phyloP scores from a whole-genome alignment of 768 basidiomycete genomes.

The Lanmaoa pseudosensibilis region DNA sequence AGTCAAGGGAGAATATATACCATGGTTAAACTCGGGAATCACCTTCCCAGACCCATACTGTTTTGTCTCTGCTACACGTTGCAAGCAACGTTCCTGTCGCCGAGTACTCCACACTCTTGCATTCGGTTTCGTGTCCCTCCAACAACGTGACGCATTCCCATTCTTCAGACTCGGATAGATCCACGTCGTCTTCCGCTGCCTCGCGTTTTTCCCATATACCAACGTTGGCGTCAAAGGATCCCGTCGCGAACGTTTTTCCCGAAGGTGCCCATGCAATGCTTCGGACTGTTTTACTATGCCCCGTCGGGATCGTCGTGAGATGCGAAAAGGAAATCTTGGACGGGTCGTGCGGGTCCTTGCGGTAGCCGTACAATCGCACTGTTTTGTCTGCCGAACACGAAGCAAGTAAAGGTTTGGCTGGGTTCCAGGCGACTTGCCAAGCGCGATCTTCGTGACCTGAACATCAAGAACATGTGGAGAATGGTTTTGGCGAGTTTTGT shows the following conservation, averaged over 20 bases:
- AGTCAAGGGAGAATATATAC: conserved; percentile 1
- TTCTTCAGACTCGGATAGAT: conserved; percentile 43
- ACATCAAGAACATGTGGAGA: not conserved
- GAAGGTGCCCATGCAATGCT: conserved; percentile 87
- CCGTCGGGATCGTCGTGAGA: conserved; percentile 71
- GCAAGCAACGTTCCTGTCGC: conserved; percentile 77
- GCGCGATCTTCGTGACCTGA: conserved; percentile 79
- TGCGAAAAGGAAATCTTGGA: conserved; percentile 42
- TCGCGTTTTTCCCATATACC: conserved; percentile 46
- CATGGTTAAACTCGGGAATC: conserved; percentile 15
- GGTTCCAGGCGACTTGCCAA: conserved; percentile 92
- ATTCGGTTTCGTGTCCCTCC: conserved; percentile 96
- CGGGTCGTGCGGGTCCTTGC: conserved; percentile 22
- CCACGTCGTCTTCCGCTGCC: conserved; percentile 39
- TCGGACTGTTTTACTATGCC: conserved; percentile 86
- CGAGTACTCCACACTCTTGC: conserved; percentile 88
- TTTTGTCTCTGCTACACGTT: conserved; percentile 94
- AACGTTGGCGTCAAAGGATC: conserved; percentile 83
- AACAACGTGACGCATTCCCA: conserved; percentile 89
- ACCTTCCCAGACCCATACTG: conserved; percentile 99
- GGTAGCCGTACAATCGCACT: conserved; percentile 80
- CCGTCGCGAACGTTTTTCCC: conserved; percentile 83
- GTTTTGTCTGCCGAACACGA: conserved; percentile 96
- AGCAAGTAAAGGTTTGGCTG: conserved; percentile 73
- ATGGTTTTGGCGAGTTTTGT: too few relatives aligned